phyloP scores from a whole-genome alignment of 2,329 filamentous ascomycete genomes.

The Verticillium albo-atrum region DNA sequence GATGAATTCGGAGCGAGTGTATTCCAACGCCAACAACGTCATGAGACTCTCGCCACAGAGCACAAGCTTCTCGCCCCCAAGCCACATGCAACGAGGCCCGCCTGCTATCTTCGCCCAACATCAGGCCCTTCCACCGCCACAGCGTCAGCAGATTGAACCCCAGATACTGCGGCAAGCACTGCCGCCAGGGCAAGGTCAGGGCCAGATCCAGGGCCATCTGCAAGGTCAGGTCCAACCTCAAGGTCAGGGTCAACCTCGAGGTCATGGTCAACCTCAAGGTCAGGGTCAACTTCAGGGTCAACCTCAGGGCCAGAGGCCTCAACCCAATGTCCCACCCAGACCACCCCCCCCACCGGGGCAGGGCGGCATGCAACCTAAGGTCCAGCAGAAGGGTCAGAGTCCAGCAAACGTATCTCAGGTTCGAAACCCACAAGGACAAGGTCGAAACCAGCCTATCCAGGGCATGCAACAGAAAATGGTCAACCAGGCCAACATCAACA shows the following conservation, averaged over 20 bases:
- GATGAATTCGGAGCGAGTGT: slow-evolving; percentile 14
- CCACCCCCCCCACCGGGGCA: background rate
- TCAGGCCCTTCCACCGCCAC: background rate
- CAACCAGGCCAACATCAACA: background rate
- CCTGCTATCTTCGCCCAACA: slow-evolving; percentile 3
- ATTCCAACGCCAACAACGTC: background rate
- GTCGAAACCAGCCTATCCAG: background rate
- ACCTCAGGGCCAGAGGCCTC: background rate
- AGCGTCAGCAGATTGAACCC: slow-evolving; percentile 1
- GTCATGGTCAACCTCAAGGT: too few relatives aligned
- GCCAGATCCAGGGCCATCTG: background rate
- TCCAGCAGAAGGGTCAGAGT: background rate
- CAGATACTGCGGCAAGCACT: slow-evolving; percentile 1
- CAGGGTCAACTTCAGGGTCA: too few relatives aligned
- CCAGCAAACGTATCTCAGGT: background rate
- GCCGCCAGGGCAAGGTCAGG: background rate
- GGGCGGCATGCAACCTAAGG: background rate
- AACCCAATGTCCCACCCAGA: slow-evolving; percentile 1
- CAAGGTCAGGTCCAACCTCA: too few relatives aligned
- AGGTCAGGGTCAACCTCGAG: too few relatives aligned
- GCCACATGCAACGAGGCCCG: slow-evolving; percentile 12
- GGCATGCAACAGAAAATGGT: background rate
- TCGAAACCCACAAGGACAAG: background rate
- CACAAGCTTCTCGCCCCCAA: background rate
- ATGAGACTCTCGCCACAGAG: background rate